Conservation (phyloP, 805 yeast genomes). For the Yamadazyma endophytica region DNA sequence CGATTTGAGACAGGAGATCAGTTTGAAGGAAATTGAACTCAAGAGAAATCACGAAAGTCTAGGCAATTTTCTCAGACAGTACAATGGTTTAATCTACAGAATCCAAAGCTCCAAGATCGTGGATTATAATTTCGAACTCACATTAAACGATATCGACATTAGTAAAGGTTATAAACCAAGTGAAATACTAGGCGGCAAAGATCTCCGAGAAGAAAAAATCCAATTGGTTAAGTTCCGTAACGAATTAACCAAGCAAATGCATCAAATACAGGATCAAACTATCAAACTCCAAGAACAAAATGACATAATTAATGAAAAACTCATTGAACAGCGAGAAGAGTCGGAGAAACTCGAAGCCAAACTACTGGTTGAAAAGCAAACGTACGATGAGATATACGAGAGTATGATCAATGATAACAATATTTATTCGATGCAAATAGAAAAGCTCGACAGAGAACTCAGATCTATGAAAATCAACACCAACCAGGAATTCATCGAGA, state of each 20-base stretch:
- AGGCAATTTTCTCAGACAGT: slow-evolving; percentile 49
- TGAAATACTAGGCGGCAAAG: slow-evolving; percentile 40
- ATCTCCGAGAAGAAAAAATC: slow-evolving; percentile 44
- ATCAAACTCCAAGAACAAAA: slow-evolving; percentile 55
- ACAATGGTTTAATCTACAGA: slow-evolving; percentile 51
- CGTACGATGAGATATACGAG: slow-evolving; percentile 54
- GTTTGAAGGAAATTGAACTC: slow-evolving; percentile 48
- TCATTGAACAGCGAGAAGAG: slow-evolving; percentile 53
- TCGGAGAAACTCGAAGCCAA: slow-evolving; percentile 56
- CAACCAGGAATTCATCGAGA: slow-evolving; percentile 46
- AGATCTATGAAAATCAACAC: slow-evolving; percentile 44
- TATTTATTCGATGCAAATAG: slow-evolving; percentile 59
- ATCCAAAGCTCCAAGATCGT: slow-evolving; percentile 21
- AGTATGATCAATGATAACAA: slow-evolving; percentile 50
- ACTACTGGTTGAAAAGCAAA: slow-evolving; percentile 47
- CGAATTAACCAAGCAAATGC: slow-evolving; percentile 41
- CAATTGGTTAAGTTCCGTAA: slow-evolving; percentile 25
- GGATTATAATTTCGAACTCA: slow-evolving; percentile 36
- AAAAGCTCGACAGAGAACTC: slow-evolving; percentile 57
- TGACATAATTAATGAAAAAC: slow-evolving; percentile 51
- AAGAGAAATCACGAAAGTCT: slow-evolving; percentile 48
- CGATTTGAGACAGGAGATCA: slow-evolving; percentile 41
- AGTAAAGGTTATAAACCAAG: slow-evolving; percentile 16
- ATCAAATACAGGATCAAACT: slow-evolving; percentile 52
- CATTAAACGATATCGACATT: slow-evolving; percentile 17